Evolutionary conservation across 164 flowering plant species (phyloP).

Genomic region (Stephania japonica): DNA sequence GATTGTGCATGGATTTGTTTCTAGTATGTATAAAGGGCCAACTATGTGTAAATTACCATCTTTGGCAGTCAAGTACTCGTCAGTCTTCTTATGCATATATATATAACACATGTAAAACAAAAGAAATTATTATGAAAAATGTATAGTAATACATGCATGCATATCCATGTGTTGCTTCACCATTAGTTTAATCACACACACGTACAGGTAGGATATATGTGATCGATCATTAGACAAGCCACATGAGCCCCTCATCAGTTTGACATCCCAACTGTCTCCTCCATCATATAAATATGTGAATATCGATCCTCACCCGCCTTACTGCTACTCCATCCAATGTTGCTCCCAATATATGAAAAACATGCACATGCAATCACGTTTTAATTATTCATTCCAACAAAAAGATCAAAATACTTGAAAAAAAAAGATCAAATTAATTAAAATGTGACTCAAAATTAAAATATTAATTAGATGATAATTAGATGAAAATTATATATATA

Average conservation of each 20-base stretch:
- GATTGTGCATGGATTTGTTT: no score
- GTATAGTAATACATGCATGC: no score
- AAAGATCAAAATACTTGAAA: no score
- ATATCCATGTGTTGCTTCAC: neutral
- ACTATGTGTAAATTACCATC: neutral
- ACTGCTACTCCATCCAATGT: neutral
- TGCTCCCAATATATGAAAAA: neutral
- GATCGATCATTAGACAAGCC: conserved; percentile 12
- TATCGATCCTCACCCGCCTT: conserved; percentile 3
- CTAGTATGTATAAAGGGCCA: neutral
- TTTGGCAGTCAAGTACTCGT: neutral
- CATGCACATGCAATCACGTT: neutral
- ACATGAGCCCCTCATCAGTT: conserved; percentile 12
- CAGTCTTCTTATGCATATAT: neutral
- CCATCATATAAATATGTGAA: neutral
- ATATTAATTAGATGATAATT: neutral
- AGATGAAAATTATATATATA: no score
- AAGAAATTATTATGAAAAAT: neutral
- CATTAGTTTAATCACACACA: neutral
- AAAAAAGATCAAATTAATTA: neutral
- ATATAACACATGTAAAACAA: neutral
- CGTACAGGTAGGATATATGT: neutral
- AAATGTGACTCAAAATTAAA: no score
- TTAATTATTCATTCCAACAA: neutral
- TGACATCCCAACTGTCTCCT: neutral